Percentiles rank a stretch among this genome's conserved stretches.
Evolutionary conservation across 1,284 basidiomycete genomes (phyloP).

Genomic region (Microbotryomycetes sp.): DNA sequence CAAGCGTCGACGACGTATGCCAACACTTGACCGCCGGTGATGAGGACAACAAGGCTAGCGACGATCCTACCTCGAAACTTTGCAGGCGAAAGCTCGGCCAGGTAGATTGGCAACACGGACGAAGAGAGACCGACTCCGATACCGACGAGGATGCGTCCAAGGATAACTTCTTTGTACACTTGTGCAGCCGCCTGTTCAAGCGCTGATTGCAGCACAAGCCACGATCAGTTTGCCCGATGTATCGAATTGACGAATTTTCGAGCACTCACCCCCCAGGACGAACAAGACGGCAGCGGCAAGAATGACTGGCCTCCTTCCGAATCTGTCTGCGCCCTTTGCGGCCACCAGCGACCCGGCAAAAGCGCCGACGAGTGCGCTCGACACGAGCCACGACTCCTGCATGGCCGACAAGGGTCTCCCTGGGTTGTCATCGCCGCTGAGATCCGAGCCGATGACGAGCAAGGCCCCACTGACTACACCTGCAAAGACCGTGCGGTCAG

Average conservation of each 20-base stretch:
- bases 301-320: constrained; percentile 42
- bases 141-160: constrained; percentile 43
- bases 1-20: constrained; percentile 34
- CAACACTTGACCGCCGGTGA: constrained; percentile 40
- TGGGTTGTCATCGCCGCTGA: constrained; percentile 1
- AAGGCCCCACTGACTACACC: constrained; percentile 20
- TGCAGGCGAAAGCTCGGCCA: constrained; percentile 43
- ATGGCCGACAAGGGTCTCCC: constrained; percentile 4
- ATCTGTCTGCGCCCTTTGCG: constrained; percentile 35
- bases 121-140: constrained; percentile 41
- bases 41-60: constrained; percentile 37
- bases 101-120: constrained; percentile 41
- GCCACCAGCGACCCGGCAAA: constrained; percentile 22
- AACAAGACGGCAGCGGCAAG: constrained; percentile 36
- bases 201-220: constrained; percentile 28
- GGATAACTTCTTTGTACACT: constrained; percentile 36
- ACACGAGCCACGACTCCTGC: constrained; percentile 27
- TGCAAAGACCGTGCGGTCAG: too few relatives aligned
- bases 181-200: constrained; percentile 39
- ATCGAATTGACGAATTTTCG: background rate
- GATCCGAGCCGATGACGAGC: constrained; percentile 11
- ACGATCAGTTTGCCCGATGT: too few relatives aligned
- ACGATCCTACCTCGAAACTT: constrained; percentile 42
- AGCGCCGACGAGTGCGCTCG: constrained; percentile 39
- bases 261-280: constrained; percentile 1